Evolutionary conservation across 176 grass and related monocot genomes (phyloP).

Genomic region (Oryza coarctata): DNA sequence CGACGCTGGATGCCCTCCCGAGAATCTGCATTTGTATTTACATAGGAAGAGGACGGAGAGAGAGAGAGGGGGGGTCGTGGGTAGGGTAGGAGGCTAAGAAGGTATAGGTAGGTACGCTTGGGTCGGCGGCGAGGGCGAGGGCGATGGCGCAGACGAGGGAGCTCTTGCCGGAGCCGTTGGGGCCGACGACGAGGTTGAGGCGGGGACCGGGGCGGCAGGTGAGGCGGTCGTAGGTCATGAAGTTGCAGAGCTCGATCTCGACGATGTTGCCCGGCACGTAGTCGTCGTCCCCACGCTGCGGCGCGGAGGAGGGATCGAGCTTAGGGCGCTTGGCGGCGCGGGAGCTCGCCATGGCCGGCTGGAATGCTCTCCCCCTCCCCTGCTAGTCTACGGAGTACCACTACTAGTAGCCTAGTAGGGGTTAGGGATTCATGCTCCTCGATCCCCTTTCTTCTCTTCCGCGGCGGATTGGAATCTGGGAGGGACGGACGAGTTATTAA

Average conservation of each 20-base stretch:
- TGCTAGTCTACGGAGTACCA: no score
- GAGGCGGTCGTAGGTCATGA: conserved; percentile 91
- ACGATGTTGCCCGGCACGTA: conserved; percentile 90
- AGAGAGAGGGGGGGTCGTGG: not conserved
- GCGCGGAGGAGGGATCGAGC: conserved; percentile 27
- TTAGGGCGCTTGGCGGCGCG: conserved; percentile 60
- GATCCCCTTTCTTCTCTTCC: no score
- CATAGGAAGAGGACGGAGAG: not conserved
- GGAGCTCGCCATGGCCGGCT: conserved; percentile 40
- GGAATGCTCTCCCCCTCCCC: no score
- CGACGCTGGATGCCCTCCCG: conserved; percentile 73
- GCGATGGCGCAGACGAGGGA: conserved; percentile 91
- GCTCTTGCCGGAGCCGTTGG: conserved; percentile 94
- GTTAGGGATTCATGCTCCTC: no score
- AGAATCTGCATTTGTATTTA: conserved; percentile 56
- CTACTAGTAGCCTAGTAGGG: no score
- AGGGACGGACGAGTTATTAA: no score
- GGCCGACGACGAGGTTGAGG: conserved; percentile 86
- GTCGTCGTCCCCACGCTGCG: conserved; percentile 73
- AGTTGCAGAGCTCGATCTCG: conserved; percentile 85
- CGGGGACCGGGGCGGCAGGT: conserved; percentile 70
- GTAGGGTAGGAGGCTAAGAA: not conserved
- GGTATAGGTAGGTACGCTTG: conserved; percentile 46
- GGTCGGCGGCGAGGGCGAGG: conserved; percentile 66
- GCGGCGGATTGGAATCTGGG: no score